A percentile compares a stretch with the other conserved stretches of the same genome.
Conservation (phyloP, 441 rosid genomes). For the Euphorbia corollata region DNA sequence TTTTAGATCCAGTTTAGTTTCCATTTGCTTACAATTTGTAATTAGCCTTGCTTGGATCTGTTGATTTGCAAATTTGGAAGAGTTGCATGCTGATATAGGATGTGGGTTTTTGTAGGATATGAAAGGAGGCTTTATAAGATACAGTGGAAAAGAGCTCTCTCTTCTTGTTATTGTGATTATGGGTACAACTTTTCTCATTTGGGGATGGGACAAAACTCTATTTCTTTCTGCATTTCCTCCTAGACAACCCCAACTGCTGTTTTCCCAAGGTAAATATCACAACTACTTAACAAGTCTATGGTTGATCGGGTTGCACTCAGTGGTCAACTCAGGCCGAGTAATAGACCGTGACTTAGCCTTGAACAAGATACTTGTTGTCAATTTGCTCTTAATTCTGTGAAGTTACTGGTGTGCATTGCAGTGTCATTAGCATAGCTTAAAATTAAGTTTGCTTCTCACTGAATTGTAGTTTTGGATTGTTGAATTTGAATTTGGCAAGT, state of each 20-base stretch:
- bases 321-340: too few relatives aligned
- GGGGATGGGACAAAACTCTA: slow-evolving; percentile 68
- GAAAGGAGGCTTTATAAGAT: slow-evolving; percentile 52
- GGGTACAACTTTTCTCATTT: slow-evolving; percentile 48
- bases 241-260: slow-evolving; percentile 33
- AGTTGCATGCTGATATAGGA: not conserved
- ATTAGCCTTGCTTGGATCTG: not conserved
- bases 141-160: slow-evolving; percentile 50
- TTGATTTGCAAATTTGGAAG: not conserved
- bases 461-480: not conserved
- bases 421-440: not conserved
- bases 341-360: too few relatives aligned
- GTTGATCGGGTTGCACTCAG: too few relatives aligned
- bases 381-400: not conserved
- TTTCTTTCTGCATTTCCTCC: slow-evolving; percentile 46
- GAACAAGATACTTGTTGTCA: too few relatives aligned
- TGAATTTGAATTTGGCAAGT: not conserved
- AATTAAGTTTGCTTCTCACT: not conserved
- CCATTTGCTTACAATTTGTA: not conserved
- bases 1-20: not conserved
- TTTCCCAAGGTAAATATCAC: slow-evolving; percentile 55
- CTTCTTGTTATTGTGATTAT: slow-evolving; percentile 53
- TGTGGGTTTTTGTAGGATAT: slow-evolving; percentile 31
- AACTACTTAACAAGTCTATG: too few relatives aligned
- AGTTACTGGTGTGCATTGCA: not conserved